Percentiles rank a stretch among this genome's conserved stretches.
These are phyloP conservation scores for Xylaria multiplex DNA, from an alignment of 2,329 filamentous ascomycete species.

Conservation along the genomic window DNA sequence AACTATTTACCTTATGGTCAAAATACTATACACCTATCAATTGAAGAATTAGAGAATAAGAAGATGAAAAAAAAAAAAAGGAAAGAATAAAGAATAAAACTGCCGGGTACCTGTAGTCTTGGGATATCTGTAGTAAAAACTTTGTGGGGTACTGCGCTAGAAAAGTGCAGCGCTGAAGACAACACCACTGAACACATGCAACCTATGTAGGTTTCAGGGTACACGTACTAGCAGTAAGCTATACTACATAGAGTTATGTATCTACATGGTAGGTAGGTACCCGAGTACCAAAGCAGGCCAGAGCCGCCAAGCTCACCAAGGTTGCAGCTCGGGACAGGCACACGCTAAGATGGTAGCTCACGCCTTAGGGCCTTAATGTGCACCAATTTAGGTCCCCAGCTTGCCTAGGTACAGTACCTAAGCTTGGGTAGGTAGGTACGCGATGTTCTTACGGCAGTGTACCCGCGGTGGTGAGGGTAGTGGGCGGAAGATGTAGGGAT, in stretches of 20 bases:
- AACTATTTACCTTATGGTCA: too few species aligned
- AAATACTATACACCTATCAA: too few species aligned
- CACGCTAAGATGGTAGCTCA: conserved; percentile 27
- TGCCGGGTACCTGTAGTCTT: background rate
- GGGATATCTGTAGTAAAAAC: background rate
- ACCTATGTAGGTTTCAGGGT: background rate
- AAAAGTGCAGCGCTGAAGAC: background rate
- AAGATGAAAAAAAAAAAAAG: too few species aligned
- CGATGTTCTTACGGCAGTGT: background rate
- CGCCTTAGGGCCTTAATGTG: conserved; percentile 11
- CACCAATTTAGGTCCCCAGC: conserved; percentile 14
- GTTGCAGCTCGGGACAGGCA: conserved; percentile 37
- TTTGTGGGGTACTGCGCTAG: conserved; percentile 1
- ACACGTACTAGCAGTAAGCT: background rate
- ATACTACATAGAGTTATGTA: background rate
- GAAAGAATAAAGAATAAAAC: too few species aligned
- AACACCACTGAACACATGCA: too few species aligned
- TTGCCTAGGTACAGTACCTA: conserved; percentile 1
- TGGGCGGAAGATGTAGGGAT: too few species aligned
- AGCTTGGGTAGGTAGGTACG: background rate
- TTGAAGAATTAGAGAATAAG: too few species aligned
- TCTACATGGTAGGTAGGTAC: background rate
- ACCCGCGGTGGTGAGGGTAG: background rate
- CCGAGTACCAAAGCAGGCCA: conserved; percentile 16
- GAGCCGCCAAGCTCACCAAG: conserved; percentile 30